Percentiles rank a stretch among this genome's conserved stretches.
These are phyloP conservation scores for Dalbergia cultrata DNA, from an alignment of 306 rosid genomes.

Conservation along the genomic window DNA sequence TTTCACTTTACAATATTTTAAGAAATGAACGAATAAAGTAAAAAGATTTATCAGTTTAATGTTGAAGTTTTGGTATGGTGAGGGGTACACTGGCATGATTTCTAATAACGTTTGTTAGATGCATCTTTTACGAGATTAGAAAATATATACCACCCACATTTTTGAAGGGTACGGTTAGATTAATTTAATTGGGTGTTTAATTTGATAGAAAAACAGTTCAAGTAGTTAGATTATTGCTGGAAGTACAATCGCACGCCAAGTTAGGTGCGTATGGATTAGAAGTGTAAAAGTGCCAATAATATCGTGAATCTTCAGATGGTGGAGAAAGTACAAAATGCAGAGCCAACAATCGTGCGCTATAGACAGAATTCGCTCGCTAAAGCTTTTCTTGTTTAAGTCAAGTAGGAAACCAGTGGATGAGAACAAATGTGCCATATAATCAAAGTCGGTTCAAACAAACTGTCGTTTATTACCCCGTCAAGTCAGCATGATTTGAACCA, in stretches of 20 bases:
- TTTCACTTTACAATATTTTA: background rate
- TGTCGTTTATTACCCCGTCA: slow-evolving; percentile 29
- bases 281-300: slow-evolving; percentile 28
- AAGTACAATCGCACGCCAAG: background rate
- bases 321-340: slow-evolving; percentile 41
- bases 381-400: slow-evolving; percentile 18
- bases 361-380: slow-evolving; percentile 15
- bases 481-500: slow-evolving; percentile 34
- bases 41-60: too few species aligned
- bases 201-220: background rate
- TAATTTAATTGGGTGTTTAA: too few species aligned
- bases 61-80: background rate
- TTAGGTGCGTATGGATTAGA: background rate
- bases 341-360: slow-evolving; percentile 43
- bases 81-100: background rate
- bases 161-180: background rate
- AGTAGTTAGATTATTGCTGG: too few species aligned
- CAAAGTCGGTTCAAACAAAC: slow-evolving; percentile 38
- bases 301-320: slow-evolving; percentile 35
- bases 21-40: too few species aligned
- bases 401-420: slow-evolving; percentile 55
- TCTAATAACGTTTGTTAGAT: background rate
- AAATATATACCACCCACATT: too few species aligned
- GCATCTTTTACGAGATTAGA: background rate
- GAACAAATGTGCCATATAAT: slow-evolving; percentile 22